Evolutionary conservation across 2,329 filamentous ascomycete genomes (phyloP).

Genomic region (Aureobasidium namibiae): DNA sequence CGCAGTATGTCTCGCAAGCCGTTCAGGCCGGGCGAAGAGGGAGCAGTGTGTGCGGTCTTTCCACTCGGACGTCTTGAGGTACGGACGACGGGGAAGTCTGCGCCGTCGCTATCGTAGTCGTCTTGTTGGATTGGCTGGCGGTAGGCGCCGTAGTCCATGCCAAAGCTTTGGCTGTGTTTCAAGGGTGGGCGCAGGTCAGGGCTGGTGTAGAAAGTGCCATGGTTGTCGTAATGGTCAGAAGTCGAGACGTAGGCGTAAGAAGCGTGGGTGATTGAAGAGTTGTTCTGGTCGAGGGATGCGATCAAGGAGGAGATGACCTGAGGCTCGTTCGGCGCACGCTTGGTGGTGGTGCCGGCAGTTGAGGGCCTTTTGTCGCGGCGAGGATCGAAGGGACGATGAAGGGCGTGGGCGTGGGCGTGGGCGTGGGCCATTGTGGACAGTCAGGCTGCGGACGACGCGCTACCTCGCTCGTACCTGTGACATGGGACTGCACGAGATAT

Average conservation of each 20-base stretch:
- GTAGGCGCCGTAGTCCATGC: slow-evolving; percentile 60
- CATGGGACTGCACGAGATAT: slow-evolving; percentile 5
- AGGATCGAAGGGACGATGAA: background rate
- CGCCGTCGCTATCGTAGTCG: slow-evolving; percentile 48
- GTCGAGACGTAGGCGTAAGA: slow-evolving; percentile 10
- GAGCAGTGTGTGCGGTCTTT: slow-evolving; percentile 61
- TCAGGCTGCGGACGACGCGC: background rate
- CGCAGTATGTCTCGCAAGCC: slow-evolving; percentile 54
- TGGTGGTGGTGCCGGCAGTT: slow-evolving; percentile 28
- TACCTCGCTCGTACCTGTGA: slow-evolving; percentile 7
- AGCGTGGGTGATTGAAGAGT: background rate
- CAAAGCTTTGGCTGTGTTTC: slow-evolving; percentile 39
- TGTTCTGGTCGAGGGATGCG: slow-evolving; percentile 44
- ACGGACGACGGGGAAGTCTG: slow-evolving; percentile 62
- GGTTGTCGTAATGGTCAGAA: background rate
- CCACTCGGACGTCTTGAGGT: slow-evolving; percentile 76
- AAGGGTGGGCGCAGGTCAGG: background rate
- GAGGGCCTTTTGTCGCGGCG: slow-evolving; percentile 9
- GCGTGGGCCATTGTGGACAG: too few species aligned
- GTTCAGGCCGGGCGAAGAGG: slow-evolving; percentile 34
- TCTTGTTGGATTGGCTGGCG: slow-evolving; percentile 38
- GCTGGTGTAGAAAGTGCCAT: background rate
- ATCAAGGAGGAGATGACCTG: slow-evolving; percentile 57
- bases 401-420: background rate
- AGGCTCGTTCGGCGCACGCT: slow-evolving; percentile 25